A percentile compares a stretch with the other conserved stretches of the same genome.
Conservation (phyloP, 345 rosid genomes). For the Pistacia atlantica region DNA sequence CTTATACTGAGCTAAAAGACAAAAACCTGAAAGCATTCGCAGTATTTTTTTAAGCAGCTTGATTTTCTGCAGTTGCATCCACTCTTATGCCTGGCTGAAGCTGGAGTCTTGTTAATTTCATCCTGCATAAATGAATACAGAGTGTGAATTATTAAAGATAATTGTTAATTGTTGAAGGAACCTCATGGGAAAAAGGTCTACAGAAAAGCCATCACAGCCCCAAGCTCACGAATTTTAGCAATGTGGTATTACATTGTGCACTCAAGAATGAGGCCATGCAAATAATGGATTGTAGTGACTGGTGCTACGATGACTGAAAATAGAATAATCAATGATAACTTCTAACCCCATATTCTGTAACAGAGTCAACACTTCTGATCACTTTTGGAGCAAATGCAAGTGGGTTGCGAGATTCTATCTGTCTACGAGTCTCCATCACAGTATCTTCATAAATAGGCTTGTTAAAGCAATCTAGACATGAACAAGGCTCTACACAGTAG, state of each 20-base stretch:
- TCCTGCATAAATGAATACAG: slow-evolving; percentile 37
- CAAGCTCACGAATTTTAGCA: slow-evolving; percentile 9
- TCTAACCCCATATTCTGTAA: slow-evolving; percentile 44
- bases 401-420: slow-evolving; percentile 70
- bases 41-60: slow-evolving; percentile 74
- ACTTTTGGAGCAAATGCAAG: slow-evolving; percentile 90
- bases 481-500: slow-evolving; percentile 73
- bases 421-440: slow-evolving; percentile 55
- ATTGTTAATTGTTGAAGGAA: slow-evolving; percentile 1
- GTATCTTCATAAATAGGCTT: slow-evolving; percentile 52
- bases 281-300: slow-evolving; percentile 9
- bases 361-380: slow-evolving; percentile 37
- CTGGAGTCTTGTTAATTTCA: slow-evolving; percentile 63
- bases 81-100: slow-evolving; percentile 72
- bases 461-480: slow-evolving; percentile 72
- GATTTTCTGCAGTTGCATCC: slow-evolving; percentile 90
- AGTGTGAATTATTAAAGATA: neutral
- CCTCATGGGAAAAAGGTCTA: neutral
- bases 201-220: slow-evolving; percentile 14
- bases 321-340: slow-evolving; percentile 14
- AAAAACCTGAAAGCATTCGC: slow-evolving; percentile 77
- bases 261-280: slow-evolving; percentile 23
- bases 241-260: neutral
- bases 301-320: slow-evolving; percentile 18
- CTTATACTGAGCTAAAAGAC: slow-evolving; percentile 17